These are phyloP conservation scores for Pyracantha coccinea DNA, from an alignment of 331 rosid genomes.

Conservation along the genomic window DNA sequence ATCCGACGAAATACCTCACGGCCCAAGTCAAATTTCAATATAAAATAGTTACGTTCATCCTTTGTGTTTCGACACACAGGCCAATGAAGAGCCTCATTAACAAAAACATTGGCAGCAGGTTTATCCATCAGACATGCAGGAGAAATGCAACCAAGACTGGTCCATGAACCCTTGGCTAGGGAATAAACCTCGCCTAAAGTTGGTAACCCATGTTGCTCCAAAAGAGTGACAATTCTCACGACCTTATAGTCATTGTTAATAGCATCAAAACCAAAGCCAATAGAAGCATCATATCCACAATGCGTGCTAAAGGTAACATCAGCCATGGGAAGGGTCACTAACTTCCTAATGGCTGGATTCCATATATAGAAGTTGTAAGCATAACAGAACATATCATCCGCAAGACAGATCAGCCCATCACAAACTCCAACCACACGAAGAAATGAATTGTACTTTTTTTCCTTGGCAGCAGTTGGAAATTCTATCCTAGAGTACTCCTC, in stretches of 20 bases:
- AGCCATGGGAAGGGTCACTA: constrained; percentile 14
- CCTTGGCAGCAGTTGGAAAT: not conserved
- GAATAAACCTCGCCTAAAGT: constrained; percentile 22
- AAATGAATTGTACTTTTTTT: not conserved
- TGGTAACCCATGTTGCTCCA: not conserved
- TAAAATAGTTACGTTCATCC: not conserved
- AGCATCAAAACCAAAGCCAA: constrained; percentile 27
- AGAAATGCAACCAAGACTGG: not conserved
- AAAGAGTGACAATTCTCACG: constrained; percentile 6
- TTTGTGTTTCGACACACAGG: not conserved
- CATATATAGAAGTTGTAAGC: not conserved
- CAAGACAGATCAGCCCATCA: constrained; percentile 17
- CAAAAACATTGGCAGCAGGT: not conserved
- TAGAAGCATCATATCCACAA: not conserved
- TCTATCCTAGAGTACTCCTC: not conserved
- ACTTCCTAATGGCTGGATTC: constrained; percentile 23
- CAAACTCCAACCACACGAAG: constrained; percentile 8
- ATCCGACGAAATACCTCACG: constrained; percentile 15
- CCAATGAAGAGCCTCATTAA: constrained; percentile 21
- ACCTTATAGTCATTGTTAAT: constrained; percentile 11
- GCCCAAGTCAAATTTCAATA: constrained; percentile 14
- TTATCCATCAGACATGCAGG: not conserved
- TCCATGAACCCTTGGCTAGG: constrained; percentile 20
- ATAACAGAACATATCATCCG: not conserved
- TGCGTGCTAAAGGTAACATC: not conserved